A percentile compares a stretch with the other conserved stretches of the same genome.
Evolutionary conservation across 2,329 filamentous ascomycete species (phyloP).

Genomic region (Fusarium cicatricum): DNA sequence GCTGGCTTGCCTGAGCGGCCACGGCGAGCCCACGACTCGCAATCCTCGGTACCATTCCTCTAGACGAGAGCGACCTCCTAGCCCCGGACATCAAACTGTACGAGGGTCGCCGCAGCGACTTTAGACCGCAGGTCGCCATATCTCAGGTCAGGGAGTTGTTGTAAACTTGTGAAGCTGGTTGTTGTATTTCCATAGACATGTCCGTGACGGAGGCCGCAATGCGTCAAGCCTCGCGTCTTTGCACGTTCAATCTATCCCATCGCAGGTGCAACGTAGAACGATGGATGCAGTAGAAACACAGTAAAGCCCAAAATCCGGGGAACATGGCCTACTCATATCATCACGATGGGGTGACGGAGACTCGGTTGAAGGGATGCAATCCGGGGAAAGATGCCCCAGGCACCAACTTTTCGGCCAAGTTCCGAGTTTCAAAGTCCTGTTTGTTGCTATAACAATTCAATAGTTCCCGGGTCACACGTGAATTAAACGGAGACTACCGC

Average conservation of each 20-base stretch:
- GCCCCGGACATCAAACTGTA: constrained; percentile 24
- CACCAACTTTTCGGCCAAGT: constrained; percentile 27
- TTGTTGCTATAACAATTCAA: constrained; percentile 1
- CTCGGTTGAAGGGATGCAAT: constrained; percentile 28
- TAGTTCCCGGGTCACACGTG: not conserved
- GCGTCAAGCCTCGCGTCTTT: constrained; percentile 9
- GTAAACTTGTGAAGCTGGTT: constrained; percentile 11
- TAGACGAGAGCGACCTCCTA: constrained; percentile 13
- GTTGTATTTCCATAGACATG: constrained; percentile 14
- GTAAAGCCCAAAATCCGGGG: constrained; percentile 25
- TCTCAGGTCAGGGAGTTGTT: constrained; percentile 13
- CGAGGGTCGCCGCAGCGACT: constrained; percentile 34
- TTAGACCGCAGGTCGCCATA: constrained; percentile 32
- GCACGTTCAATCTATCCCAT: constrained; percentile 6
- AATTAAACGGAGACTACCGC: constrained; percentile 7
- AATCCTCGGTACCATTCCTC: constrained; percentile 24
- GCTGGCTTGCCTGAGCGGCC: constrained; percentile 26
- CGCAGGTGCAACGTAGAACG: constrained; percentile 3
- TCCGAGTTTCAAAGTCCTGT: constrained; percentile 20
- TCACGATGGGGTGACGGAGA: constrained; percentile 15
- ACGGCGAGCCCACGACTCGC: constrained; percentile 25
- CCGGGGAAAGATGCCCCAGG: constrained; percentile 17
- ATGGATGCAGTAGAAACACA: constrained; percentile 17
- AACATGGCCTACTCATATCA: constrained; percentile 31
- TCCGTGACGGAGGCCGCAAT: constrained; percentile 8